Conservation (phyloP, 2,329 filamentous ascomycete genomes). For the Pseudocercospora crystallina region DNA sequence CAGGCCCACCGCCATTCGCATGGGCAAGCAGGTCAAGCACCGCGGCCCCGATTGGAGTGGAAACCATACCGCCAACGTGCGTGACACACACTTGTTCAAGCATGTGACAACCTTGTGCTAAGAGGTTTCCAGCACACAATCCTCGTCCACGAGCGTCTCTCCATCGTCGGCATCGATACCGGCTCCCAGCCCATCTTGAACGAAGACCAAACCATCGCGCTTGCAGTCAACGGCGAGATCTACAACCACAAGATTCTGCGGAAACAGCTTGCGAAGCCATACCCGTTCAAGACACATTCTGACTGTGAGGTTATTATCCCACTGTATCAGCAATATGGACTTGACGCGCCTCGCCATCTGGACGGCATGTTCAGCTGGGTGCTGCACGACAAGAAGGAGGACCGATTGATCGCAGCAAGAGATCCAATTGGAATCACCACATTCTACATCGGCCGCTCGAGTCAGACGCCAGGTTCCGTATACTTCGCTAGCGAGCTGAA, state of each 20-base stretch:
- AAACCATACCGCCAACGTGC: slow-evolving; percentile 73
- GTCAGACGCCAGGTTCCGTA: slow-evolving; percentile 74
- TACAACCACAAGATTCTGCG: slow-evolving; percentile 98
- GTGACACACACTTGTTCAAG: too few relatives aligned
- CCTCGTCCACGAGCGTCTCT: slow-evolving; percentile 94
- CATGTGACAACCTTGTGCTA: too few relatives aligned
- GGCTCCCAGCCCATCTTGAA: slow-evolving; percentile 95
- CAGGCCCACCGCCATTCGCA: slow-evolving; percentile 89
- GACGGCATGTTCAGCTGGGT: slow-evolving; percentile 99
- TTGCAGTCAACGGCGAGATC: slow-evolving; percentile 98
- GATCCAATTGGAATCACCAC: slow-evolving; percentile 97
- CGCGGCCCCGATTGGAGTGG: slow-evolving; percentile 96
- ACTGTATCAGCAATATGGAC: slow-evolving; percentile 86
- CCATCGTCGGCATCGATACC: slow-evolving; percentile 95
- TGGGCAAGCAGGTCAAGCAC: slow-evolving; percentile 95
- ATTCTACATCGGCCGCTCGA: slow-evolving; percentile 91
- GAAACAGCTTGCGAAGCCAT: slow-evolving; percentile 77
- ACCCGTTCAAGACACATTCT: slow-evolving; percentile 97
- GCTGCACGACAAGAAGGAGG: slow-evolving; percentile 90
- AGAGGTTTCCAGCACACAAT: slow-evolving; percentile 65
- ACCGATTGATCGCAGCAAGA: slow-evolving; percentile 88
- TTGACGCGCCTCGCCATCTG: slow-evolving; percentile 88
- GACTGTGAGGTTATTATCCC: slow-evolving; percentile 99
- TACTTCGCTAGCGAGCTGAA: slow-evolving; percentile 99
- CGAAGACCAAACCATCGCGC: slow-evolving; percentile 79